Percentiles rank a stretch among this genome's conserved stretches.
These are phyloP conservation scores for Pistacia atlantica DNA, from an alignment of 345 rosid species.

Conservation along the genomic window DNA sequence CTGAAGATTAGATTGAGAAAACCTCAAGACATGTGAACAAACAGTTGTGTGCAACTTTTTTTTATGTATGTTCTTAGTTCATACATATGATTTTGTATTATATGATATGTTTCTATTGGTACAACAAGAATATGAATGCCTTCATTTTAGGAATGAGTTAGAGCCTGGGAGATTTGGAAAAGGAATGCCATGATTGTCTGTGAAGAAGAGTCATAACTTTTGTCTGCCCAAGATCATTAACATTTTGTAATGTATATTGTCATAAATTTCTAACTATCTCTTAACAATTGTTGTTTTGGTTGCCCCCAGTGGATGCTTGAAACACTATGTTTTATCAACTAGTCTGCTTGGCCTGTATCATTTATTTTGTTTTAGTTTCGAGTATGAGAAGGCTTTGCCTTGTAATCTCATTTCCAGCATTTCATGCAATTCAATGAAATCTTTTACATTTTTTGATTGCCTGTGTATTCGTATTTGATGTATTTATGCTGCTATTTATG, in stretches of 20 bases:
- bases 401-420: conserved; percentile 12
- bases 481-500: conserved; percentile 29
- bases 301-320: background rate
- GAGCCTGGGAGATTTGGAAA: background rate
- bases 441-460: background rate
- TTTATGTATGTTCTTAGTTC: conserved; percentile 58
- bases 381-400: conserved; percentile 9
- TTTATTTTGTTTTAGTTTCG: conserved; percentile 6
- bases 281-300: background rate
- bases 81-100: conserved; percentile 13
- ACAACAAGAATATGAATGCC: background rate
- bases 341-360: background rate
- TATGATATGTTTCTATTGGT: background rate
- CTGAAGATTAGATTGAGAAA: conserved; percentile 75
- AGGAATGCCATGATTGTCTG: background rate
- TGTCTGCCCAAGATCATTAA: background rate
- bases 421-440: conserved; percentile 9
- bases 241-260: too few relatives aligned
- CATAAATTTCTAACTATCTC: background rate
- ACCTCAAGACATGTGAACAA: conserved; percentile 71
- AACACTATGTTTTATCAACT: background rate
- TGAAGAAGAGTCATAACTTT: background rate
- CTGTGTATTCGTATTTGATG: conserved; percentile 14
- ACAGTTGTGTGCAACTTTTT: conserved; percentile 69
- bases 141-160: too few relatives aligned